Evolutionary conservation across 768 basidiomycete genomes (phyloP).

Genomic region (Collybiopsis luxurians): DNA sequence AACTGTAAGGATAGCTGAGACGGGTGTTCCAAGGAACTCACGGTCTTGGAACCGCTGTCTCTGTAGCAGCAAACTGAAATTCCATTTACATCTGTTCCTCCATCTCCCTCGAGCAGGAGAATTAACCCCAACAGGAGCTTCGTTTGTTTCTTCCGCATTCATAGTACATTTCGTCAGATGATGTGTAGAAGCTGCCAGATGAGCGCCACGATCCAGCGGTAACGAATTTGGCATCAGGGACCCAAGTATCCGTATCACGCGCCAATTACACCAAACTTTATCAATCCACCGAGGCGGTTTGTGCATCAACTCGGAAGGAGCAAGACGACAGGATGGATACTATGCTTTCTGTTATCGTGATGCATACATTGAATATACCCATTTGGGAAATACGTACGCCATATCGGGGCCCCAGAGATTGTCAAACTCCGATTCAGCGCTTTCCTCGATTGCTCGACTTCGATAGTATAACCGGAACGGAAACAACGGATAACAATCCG

Average conservation of each 20-base stretch:
- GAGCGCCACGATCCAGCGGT: neutral
- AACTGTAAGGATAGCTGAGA: no score
- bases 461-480: no score
- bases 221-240: neutral
- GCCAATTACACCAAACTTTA: neutral
- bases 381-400: neutral
- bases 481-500: no score
- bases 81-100: no score
- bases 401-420: neutral
- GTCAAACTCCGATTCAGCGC: neutral
- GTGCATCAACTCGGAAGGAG: conserved; percentile 7
- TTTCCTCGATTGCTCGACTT: neutral
- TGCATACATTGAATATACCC: neutral
- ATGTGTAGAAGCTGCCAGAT: neutral
- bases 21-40: no score
- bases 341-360: neutral
- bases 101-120: no score
- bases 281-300: neutral
- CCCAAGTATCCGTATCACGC: neutral
- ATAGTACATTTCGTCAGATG: neutral
- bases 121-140: neutral
- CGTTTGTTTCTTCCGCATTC: conserved; percentile 1
- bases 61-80: no score
- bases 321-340: conserved; percentile 8
- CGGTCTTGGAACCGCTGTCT: no score